Percentiles rank a stretch among this genome's conserved stretches.
Evolutionary conservation across 305 asterid species (phyloP).

Genomic region (Withania somnifera): DNA sequence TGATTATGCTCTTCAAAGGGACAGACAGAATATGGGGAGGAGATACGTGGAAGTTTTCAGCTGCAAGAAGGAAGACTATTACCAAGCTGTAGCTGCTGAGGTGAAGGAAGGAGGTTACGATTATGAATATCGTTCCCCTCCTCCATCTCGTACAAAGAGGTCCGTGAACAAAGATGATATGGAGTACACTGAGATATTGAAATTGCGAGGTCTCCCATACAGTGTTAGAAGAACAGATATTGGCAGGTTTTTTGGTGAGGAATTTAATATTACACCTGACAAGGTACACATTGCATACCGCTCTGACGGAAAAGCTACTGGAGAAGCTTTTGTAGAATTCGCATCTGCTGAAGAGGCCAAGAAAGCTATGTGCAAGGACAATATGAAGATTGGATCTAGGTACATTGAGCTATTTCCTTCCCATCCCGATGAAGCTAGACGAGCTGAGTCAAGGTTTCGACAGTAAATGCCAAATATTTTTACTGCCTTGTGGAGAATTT

Average conservation of each 20-base stretch:
- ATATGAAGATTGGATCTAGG: slow-evolving; percentile 76
- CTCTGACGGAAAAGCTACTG: slow-evolving; percentile 81
- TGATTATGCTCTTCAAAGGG: slow-evolving; percentile 73
- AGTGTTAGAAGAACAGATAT: slow-evolving; percentile 65
- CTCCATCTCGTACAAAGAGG: slow-evolving; percentile 52
- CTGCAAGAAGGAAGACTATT: slow-evolving; percentile 89
- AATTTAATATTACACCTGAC: slow-evolving; percentile 43
- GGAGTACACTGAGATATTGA: slow-evolving; percentile 75
- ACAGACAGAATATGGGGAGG: slow-evolving; percentile 84
- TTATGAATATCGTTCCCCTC: slow-evolving; percentile 33
- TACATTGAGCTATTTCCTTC: slow-evolving; percentile 91
- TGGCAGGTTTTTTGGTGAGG: slow-evolving; percentile 49
- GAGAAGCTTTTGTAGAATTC: slow-evolving; percentile 87
- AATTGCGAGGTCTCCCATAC: slow-evolving; percentile 86
- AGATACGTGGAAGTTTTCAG: slow-evolving; percentile 86
- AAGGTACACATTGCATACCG: slow-evolving; percentile 63
- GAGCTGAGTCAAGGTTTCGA: slow-evolving; percentile 57
- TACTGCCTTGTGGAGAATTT: neutral
- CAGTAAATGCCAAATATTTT: slow-evolving; percentile 15
- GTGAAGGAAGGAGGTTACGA: slow-evolving; percentile 46
- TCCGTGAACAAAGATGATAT: slow-evolving; percentile 62
- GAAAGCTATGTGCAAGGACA: slow-evolving; percentile 82
- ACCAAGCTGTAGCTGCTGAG: slow-evolving; percentile 74
- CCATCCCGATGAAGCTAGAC: slow-evolving; percentile 57
- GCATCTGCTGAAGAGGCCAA: slow-evolving; percentile 63